phyloP scores from a whole-genome alignment of 2,329 filamentous ascomycete genomes.

The Cercospora zeae-maydis region DNA sequence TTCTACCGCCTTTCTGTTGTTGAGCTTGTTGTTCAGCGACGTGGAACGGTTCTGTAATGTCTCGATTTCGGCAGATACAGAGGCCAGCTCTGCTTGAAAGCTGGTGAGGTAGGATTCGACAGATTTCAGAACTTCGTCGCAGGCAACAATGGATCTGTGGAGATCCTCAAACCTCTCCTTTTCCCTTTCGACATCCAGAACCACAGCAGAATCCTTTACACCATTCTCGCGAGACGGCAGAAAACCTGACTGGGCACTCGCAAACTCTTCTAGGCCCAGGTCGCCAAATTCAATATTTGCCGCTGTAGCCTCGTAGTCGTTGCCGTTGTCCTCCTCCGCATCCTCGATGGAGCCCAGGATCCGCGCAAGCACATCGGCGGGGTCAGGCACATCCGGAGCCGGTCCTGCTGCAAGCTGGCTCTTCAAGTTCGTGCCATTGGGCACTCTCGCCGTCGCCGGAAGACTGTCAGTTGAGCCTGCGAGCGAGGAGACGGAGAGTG shows the following conservation, averaged over 20 bases:
- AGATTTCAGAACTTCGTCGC: slow-evolving; percentile 87
- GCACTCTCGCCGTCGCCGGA: slow-evolving; percentile 59
- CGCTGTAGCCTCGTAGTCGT: slow-evolving; percentile 46
- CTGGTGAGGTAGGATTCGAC: slow-evolving; percentile 89
- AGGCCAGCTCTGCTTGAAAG: slow-evolving; percentile 88
- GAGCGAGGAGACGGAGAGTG: slow-evolving; percentile 67
- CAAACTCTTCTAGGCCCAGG: slow-evolving; percentile 71
- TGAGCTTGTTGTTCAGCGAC: slow-evolving; percentile 75
- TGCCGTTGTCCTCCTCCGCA: slow-evolving; percentile 37
- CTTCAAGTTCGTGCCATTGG: slow-evolving; percentile 66
- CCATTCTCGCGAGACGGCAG: slow-evolving; percentile 28
- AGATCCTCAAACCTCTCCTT: slow-evolving; percentile 84
- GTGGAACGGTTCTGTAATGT: slow-evolving; percentile 82
- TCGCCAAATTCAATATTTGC: slow-evolving; percentile 74
- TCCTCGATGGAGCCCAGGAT: slow-evolving; percentile 49
- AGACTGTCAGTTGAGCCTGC: slow-evolving; percentile 76
- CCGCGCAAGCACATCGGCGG: slow-evolving; percentile 64
- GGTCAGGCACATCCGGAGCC: slow-evolving; percentile 60
- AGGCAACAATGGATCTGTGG: slow-evolving; percentile 81
- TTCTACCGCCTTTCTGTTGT: slow-evolving; percentile 87
- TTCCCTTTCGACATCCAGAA: slow-evolving; percentile 65
- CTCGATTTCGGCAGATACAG: slow-evolving; percentile 93
- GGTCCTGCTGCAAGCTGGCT: slow-evolving; percentile 51
- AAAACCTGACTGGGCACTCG: slow-evolving; percentile 35
- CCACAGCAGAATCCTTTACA: slow-evolving; percentile 22